Evolutionary conservation across 1,284 basidiomycete species (phyloP), one percentile per base, ranked within the genome.

Genomic region (Sphagnurus paluster): DNA sequence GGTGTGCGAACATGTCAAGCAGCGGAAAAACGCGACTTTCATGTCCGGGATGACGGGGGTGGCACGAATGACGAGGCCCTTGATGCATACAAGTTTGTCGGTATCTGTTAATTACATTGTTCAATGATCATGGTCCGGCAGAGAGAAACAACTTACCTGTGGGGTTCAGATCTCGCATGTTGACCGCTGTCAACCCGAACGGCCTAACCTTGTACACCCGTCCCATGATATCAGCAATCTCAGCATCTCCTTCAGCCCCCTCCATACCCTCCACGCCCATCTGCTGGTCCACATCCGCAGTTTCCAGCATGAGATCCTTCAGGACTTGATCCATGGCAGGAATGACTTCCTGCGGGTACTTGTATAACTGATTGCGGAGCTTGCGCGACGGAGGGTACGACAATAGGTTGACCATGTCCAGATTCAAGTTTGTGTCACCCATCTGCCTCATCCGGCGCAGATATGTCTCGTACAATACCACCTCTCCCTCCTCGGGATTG

Each of bases 41-140:
- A 99, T 99, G 68, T 99, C 96, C 2, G 97, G 96, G 48, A 99
- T 98, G 60, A 99, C 89, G 3, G 96, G 93, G 0, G 96, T 98
- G 0, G 94, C 92, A 32, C 97, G 90, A 56, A 99, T 99, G 55
- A 99, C 94, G 4, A 99, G 82, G 42, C 97, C 96, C 64, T 96
- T 98, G 70, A 99, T 87, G 42, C 85, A 88, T 20, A 98, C 90
- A 29, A 99, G 84, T 68, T 98, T 96, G 76, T 98, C 94, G 53
- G 95, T 97, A 61, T 98, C 94, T 95, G 49, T 19, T 38, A 47
- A 50, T 53, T 20, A 26, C 11, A 13, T 4, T 14, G 13, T 34
- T 28, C 33, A 13, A 36, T 47, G 24, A 33, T 24, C 7, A 26
- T 16, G 13, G 23, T 9, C 19, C 17, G 35, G 32, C n/a, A 24